Conservation (phyloP, 2,329 filamentous ascomycete species). For the Diaporthe destruens region DNA sequence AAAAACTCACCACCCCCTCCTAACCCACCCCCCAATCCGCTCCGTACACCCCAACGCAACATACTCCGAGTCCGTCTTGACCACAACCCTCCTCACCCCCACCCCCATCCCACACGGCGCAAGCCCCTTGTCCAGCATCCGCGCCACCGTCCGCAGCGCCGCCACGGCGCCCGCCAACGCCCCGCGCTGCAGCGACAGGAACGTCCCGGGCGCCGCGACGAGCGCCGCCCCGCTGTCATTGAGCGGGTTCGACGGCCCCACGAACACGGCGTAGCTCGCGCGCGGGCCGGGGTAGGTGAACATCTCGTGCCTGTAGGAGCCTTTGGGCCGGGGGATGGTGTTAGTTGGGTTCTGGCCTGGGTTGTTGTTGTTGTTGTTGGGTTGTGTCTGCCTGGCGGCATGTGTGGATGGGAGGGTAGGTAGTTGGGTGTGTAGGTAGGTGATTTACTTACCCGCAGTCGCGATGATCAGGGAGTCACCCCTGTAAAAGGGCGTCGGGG, state of each 20-base stretch:
- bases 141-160: background rate
- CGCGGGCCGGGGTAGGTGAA: slow-evolving; percentile 31
- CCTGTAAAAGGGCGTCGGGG: background rate
- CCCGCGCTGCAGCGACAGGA: slow-evolving; percentile 1
- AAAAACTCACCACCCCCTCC: slow-evolving; percentile 6
- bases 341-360: too few relatives aligned
- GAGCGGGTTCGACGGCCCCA: slow-evolving; percentile 13
- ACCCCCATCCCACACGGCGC: background rate
- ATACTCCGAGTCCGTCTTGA: slow-evolving; percentile 36
- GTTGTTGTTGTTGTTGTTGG: too few relatives aligned
- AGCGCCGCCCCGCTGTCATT: slow-evolving; percentile 4
- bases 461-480: slow-evolving; percentile 29
- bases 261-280: slow-evolving; percentile 24
- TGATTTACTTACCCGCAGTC: slow-evolving; percentile 7
- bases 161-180: background rate
- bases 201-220: background rate
- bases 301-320: slow-evolving; percentile 24
- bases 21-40: background rate
- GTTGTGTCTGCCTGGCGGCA: too few relatives aligned
- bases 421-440: too few relatives aligned
- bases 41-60: background rate
- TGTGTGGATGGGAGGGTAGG: background rate
- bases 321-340: background rate
- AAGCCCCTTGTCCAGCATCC: background rate
- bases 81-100: background rate